These are phyloP conservation scores for Cladosporium halotolerans DNA, from an alignment of 2,329 filamentous ascomycete species.

Conservation along the genomic window DNA sequence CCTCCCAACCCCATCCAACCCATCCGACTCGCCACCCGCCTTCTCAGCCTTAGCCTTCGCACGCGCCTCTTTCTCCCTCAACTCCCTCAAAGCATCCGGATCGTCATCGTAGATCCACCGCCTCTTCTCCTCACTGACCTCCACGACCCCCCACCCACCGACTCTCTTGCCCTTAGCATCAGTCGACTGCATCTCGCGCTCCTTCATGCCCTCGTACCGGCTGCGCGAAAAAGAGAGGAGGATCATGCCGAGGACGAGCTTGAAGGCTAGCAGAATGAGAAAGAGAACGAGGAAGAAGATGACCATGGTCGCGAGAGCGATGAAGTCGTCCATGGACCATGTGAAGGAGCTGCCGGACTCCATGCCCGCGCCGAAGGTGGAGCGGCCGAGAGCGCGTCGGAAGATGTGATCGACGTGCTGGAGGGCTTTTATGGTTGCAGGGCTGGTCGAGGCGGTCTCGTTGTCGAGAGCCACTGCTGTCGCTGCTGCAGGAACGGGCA, in stretches of 20 bases:
- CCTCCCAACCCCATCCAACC: conserved; percentile 60
- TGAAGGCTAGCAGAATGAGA: conserved; percentile 70
- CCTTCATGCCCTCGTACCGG: conserved; percentile 75
- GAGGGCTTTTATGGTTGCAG: conserved; percentile 68
- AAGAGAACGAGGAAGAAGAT: conserved; percentile 81
- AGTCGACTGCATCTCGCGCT: conserved; percentile 47
- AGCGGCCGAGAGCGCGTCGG: conserved; percentile 68
- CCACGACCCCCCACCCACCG: conserved; percentile 78
- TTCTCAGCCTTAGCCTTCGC: conserved; percentile 47
- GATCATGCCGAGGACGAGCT: conserved; percentile 77
- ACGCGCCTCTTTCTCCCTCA: conserved; percentile 58
- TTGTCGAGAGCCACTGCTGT: conserved; percentile 58
- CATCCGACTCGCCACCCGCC: conserved; percentile 42
- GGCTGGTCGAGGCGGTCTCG: conserved; percentile 46
- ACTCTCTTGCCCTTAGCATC: conserved; percentile 66
- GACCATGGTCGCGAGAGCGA: conserved; percentile 73
- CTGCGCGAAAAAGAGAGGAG: conserved; percentile 73
- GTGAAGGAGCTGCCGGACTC: conserved; percentile 29
- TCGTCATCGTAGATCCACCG: conserved; percentile 85
- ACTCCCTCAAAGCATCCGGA: conserved; percentile 57
- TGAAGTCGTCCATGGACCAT: conserved; percentile 65
- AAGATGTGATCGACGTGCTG: conserved; percentile 73
- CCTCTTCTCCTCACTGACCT: conserved; percentile 81
- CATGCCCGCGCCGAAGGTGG: conserved; percentile 54
- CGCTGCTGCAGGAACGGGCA: conserved; percentile 61